Percentiles rank a stretch among this genome's conserved stretches.
Evolutionary conservation across 208 protist genomes (phyloP).

Genomic region (Leishmania tarentolae): DNA sequence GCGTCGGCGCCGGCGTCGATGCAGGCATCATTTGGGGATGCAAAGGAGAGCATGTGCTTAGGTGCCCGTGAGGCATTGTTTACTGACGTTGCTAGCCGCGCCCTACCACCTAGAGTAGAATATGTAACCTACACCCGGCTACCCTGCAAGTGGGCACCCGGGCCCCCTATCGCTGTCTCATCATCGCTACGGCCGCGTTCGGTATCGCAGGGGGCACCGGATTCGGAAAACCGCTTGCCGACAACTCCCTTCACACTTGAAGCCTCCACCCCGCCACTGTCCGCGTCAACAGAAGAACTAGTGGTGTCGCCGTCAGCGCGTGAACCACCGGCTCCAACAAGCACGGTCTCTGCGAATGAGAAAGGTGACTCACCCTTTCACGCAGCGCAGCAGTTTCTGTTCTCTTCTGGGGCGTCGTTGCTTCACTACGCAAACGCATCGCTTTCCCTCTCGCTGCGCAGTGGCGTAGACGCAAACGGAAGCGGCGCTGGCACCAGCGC

Average conservation of each 20-base stretch:
- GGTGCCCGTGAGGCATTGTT: not conserved
- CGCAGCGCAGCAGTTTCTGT: constrained; percentile 23
- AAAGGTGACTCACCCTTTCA: constrained; percentile 15
- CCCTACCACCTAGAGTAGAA: not conserved
- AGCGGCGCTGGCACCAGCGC: not conserved
- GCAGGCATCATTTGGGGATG: not conserved
- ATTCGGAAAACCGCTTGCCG: not conserved
- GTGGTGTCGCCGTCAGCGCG: too few species aligned
- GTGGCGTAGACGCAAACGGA: not conserved
- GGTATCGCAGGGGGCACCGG: not conserved
- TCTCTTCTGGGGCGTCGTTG: constrained; percentile 27
- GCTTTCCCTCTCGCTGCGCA: constrained; percentile 17
- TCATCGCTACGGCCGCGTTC: not conserved
- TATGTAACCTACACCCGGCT: constrained; percentile 15
- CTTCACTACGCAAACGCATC: constrained; percentile 19
- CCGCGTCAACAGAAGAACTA: not conserved
- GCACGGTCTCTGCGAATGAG: not conserved
- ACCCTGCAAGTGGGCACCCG: constrained; percentile 20
- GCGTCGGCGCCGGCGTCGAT: not conserved
- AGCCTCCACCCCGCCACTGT: not conserved
- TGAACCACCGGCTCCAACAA: not conserved
- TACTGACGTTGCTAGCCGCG: not conserved
- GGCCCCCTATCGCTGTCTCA: constrained; percentile 16
- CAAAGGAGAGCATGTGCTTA: not conserved
- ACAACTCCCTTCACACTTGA: not conserved